These are phyloP conservation scores for Emergomyces pasteurianus DNA, from an alignment of 2,329 filamentous ascomycete genomes.

Conservation along the genomic window DNA sequence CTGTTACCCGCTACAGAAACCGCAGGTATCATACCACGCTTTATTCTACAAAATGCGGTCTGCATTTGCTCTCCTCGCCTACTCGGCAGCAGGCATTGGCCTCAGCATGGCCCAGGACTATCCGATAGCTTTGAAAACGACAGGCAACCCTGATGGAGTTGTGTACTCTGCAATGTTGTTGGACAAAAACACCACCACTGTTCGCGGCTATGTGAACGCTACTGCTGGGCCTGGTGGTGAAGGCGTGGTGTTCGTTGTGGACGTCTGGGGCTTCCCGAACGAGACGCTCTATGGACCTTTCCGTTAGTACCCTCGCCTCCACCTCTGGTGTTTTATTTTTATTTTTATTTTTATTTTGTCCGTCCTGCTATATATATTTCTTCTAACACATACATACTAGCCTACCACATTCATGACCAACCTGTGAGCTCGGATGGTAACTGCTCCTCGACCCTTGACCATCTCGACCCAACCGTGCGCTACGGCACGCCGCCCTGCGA, in stretches of 20 bases:
- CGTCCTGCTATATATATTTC: too few relatives aligned
- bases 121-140: conserved; percentile 41
- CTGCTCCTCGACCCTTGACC: conserved; percentile 55
- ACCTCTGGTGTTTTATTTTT: too few relatives aligned
- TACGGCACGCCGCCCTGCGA: conserved; percentile 54
- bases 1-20: too few relatives aligned
- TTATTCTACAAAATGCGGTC: conserved; percentile 10
- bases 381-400: conserved; percentile 25
- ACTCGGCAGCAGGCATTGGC: conserved; percentile 14
- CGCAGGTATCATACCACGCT: too few relatives aligned
- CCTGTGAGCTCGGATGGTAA: conserved; percentile 56
- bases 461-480: conserved; percentile 59
- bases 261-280: conserved; percentile 47
- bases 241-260: conserved; percentile 45
- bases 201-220: conserved; percentile 43
- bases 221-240: conserved; percentile 37
- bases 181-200: conserved; percentile 40
- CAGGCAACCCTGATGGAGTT: conserved; percentile 44
- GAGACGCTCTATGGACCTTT: conserved; percentile 43
- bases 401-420: conserved; percentile 59
- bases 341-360: too few relatives aligned
- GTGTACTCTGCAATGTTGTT: conserved; percentile 48
- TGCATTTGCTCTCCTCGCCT: conserved; percentile 9
- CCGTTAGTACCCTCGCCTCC: conserved; percentile 34
- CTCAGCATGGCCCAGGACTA: conserved; percentile 17